Conservation (phyloP, 2,329 filamentous ascomycete genomes). For the Venturia nashicola region DNA sequence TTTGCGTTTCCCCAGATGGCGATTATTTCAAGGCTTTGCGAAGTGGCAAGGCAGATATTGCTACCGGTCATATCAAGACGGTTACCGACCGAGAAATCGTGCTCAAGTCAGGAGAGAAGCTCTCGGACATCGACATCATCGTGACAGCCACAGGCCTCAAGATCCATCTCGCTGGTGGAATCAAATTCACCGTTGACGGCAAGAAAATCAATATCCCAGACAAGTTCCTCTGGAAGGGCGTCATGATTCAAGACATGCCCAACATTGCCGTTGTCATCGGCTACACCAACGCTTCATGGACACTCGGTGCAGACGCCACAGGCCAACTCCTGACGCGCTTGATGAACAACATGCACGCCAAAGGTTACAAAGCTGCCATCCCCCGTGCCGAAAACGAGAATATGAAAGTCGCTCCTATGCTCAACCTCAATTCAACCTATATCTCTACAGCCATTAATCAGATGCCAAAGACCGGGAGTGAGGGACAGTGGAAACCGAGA, state of each 20-base stretch:
- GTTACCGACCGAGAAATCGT: constrained; percentile 38
- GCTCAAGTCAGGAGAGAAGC: constrained; percentile 29
- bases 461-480: constrained; percentile 36
- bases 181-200: constrained; percentile 40
- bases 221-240: constrained; percentile 47
- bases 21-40: constrained; percentile 45
- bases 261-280: constrained; percentile 48
- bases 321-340: constrained; percentile 38
- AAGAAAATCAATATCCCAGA: constrained; percentile 29
- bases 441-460: constrained; percentile 28
- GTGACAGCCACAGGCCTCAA: constrained; percentile 53
- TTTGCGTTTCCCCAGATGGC: constrained; percentile 55
- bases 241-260: constrained; percentile 51
- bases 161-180: constrained; percentile 42
- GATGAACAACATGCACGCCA: constrained; percentile 36
- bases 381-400: constrained; percentile 28
- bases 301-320: constrained; percentile 45
- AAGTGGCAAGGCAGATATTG: constrained; percentile 38
- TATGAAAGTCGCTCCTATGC: constrained; percentile 27
- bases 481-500: constrained; percentile 15
- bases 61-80: constrained; percentile 41
- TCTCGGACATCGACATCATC: constrained; percentile 38
- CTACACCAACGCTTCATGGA: constrained; percentile 51
- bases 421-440: constrained; percentile 40
- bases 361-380: constrained; percentile 29